phyloP scores from a whole-genome alignment of 148 eudicot genomes.

The Simmondsia chinensis region DNA sequence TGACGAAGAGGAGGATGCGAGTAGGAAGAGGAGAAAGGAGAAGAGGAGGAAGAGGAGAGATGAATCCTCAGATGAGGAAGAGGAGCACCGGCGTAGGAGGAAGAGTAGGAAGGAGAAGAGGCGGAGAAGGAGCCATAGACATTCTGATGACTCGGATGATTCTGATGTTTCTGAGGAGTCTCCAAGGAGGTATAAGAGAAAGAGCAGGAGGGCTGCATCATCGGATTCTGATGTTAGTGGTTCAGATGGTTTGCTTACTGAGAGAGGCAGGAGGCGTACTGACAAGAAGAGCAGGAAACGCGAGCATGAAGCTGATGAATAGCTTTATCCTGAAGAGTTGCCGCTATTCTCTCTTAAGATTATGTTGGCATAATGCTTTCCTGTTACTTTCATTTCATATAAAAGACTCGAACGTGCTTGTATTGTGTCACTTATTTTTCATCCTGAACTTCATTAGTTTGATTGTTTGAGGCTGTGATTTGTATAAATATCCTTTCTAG shows the following conservation, averaged over 20 bases:
- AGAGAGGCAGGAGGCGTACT: slow-evolving; percentile 58
- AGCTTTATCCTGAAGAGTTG: slow-evolving; percentile 15
- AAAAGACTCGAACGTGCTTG: too few species aligned
- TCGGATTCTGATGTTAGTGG: slow-evolving; percentile 58
- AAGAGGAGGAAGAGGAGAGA: slow-evolving; percentile 43
- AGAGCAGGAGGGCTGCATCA: slow-evolving; percentile 52
- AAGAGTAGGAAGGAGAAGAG: slow-evolving; percentile 67
- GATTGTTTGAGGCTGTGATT: too few species aligned
- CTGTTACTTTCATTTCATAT: too few species aligned
- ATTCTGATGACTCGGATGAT: slow-evolving; percentile 47
- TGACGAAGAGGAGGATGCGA: slow-evolving; percentile 31
- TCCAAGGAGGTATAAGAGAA: slow-evolving; percentile 36
- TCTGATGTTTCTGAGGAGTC: slow-evolving; percentile 47
- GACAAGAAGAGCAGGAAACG: slow-evolving; percentile 63
- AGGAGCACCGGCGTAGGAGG: slow-evolving; percentile 36
- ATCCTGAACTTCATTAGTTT: too few species aligned
- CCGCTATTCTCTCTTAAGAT: too few species aligned
- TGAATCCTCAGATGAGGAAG: slow-evolving; percentile 60
- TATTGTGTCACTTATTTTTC: too few species aligned
- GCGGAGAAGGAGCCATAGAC: slow-evolving; percentile 67
- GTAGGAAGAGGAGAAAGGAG: slow-evolving; percentile 33
- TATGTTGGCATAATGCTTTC: too few species aligned
- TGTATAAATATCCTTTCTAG: too few species aligned
- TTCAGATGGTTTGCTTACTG: slow-evolving; percentile 52
- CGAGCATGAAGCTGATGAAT: slow-evolving; percentile 22